These are phyloP conservation scores for Scheffersomyces stambukii DNA, from an alignment of 1,139 yeast genomes.

Conservation along the genomic window DNA sequence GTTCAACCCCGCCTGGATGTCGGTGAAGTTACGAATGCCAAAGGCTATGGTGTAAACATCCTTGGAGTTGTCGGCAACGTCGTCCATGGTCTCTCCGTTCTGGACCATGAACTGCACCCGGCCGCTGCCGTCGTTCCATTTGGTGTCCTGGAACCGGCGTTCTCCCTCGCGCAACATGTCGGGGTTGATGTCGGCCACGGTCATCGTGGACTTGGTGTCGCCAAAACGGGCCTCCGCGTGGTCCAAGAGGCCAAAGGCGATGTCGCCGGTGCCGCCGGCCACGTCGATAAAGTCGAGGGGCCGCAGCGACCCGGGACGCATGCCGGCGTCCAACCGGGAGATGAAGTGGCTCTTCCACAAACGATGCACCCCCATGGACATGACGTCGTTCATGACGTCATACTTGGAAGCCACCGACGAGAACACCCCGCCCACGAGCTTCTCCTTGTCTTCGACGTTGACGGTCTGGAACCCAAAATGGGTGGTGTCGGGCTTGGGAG, in stretches of 20 bases:
- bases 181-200: constrained; percentile 89
- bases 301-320: constrained; percentile 74
- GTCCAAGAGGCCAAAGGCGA: constrained; percentile 90
- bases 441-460: constrained; percentile 75
- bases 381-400: constrained; percentile 96
- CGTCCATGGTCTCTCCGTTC: constrained; percentile 87
- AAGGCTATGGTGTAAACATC: constrained; percentile 96
- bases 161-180: constrained; percentile 96
- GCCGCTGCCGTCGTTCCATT: constrained; percentile 50
- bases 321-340: constrained; percentile 85
- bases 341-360: constrained; percentile 94
- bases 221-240: constrained; percentile 80
- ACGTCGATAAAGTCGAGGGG: constrained; percentile 90
- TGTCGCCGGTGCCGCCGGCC: constrained; percentile 99
- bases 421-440: constrained; percentile 83
- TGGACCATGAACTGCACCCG: constrained; percentile 82
- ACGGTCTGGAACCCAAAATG: constrained; percentile 94
- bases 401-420: constrained; percentile 92
- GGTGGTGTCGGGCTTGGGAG: constrained; percentile 43
- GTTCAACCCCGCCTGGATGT: constrained; percentile 86
- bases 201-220: constrained; percentile 77
- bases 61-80: constrained; percentile 80
- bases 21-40: constrained; percentile 94
- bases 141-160: constrained; percentile 54
- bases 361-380: constrained; percentile 94